A percentile compares a stretch with the other conserved stretches of the same genome.
Conservation (phyloP, 495 filamentous ascomycete species). For the Parachaetomium inaequale region DNA sequence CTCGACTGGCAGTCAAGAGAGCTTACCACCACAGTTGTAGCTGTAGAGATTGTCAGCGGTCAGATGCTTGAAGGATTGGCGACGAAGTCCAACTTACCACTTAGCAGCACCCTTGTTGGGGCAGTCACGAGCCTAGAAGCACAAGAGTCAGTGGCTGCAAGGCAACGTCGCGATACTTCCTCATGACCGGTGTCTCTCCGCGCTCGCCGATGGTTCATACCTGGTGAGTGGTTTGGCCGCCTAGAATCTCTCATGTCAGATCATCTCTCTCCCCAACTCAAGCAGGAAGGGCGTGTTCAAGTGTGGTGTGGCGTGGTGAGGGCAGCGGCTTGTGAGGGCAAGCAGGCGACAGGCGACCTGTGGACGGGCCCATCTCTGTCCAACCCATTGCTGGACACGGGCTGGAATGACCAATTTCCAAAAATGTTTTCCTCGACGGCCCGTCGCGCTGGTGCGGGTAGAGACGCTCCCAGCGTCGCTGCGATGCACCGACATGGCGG, state of each 20-base stretch:
- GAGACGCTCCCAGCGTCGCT: background rate
- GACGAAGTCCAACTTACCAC: slow-evolving; percentile 55
- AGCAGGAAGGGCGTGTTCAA: slow-evolving; percentile 20
- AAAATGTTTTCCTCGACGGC: background rate
- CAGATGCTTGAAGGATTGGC: background rate
- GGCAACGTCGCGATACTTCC: slow-evolving; percentile 18
- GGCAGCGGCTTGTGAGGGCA: slow-evolving; percentile 9
- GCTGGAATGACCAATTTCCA: slow-evolving; percentile 1
- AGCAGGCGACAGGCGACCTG: background rate
- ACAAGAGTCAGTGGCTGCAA: slow-evolving; percentile 24
- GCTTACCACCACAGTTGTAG: slow-evolving; percentile 57
- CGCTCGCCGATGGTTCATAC: slow-evolving; percentile 39
- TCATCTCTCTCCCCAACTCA: slow-evolving; percentile 34
- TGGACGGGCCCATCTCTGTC: background rate
- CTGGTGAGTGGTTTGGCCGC: slow-evolving; percentile 50
- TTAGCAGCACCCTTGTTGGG: slow-evolving; percentile 89
- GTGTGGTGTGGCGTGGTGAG: slow-evolving; percentile 19
- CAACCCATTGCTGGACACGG: background rate
- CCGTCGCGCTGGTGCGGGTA: background rate
- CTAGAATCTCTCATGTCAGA: slow-evolving; percentile 46
- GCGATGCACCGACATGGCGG: slow-evolving; percentile 5
- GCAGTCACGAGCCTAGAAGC: slow-evolving; percentile 78
- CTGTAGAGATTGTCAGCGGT: slow-evolving; percentile 37
- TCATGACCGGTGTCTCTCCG: slow-evolving; percentile 18
- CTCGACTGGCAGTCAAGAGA: background rate